Evolutionary conservation across 1,139 yeast genomes (phyloP), one percentile per base, ranked within the genome.

Genomic region (Pichia kudriavzevii): DNA sequence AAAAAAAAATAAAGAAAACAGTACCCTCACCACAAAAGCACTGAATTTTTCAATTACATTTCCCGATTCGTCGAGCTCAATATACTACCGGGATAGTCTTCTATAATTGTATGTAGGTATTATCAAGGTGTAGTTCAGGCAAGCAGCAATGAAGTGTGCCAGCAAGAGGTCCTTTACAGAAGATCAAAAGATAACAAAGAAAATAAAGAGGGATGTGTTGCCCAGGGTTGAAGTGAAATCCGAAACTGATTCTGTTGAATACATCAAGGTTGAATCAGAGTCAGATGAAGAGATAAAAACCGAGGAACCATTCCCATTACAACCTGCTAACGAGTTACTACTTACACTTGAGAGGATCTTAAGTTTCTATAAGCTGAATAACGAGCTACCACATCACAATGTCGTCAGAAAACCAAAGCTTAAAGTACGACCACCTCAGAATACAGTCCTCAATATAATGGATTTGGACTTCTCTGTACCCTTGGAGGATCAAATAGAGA

Each of bases 401-500:
- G 18, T 43, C 12, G 41, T 32, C 19, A 41, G 55, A 25, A 66
- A 64, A 46, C 69, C 71, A 16, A 58, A 57, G 30, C 44, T 66
- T 25, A 61, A 50, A 34, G 63, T 60, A 39, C 57, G 71, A 40
- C 74, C 74, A 1, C 52, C 47, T 16, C 55, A 55, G 30, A 67
- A 68, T 8, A 60, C 69, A 0, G 54, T 67, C 2, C 45, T 67
- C n/a, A 52, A 63, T 31, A 44, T 64, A 7, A 47, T 52, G 3
- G 38, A 53, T 9, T n/a, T 52, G 2, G 13, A 63, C 50, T 36
- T 49, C 44, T 6, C 47, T 35, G 3, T 19, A 21, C 19, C 58
- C 3, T 46, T 62, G 9, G 41, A 46, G 2, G 54, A 53, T 7
- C 63, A 58, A 35, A 46, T 62, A 9, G 61, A 60, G 31, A 44